Conservation (phyloP, 1,284 basidiomycete genomes). For the Boletus putidus region DNA sequence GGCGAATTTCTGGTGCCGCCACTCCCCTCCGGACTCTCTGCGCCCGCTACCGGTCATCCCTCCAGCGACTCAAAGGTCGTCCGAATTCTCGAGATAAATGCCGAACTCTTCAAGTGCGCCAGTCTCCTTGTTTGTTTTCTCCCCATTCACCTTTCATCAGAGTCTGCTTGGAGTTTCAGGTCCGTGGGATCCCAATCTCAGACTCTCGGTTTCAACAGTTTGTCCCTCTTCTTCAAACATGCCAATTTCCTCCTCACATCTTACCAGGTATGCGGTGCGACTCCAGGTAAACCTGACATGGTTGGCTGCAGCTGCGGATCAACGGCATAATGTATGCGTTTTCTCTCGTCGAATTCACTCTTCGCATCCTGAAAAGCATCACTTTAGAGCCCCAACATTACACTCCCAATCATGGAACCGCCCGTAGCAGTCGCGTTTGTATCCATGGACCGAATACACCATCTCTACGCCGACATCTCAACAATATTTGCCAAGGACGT, state of each 20-base stretch:
- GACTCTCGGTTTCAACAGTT: conserved; percentile 60
- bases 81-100: conserved; percentile 62
- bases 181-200: conserved; percentile 47
- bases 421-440: conserved; percentile 53
- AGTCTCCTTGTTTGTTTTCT: not conserved
- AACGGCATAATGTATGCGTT: conserved; percentile 48
- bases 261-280: conserved; percentile 53
- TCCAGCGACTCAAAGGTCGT: conserved; percentile 52
- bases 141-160: conserved; percentile 35
- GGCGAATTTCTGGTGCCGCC: conserved; percentile 29
- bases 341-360: not conserved
- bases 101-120: conserved; percentile 61
- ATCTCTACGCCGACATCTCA: conserved; percentile 62
- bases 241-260: conserved; percentile 10
- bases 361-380: conserved; percentile 11
- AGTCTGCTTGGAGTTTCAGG: conserved; percentile 57
- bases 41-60: conserved; percentile 3
- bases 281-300: conserved; percentile 67
- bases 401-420: conserved; percentile 56
- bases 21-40: conserved; percentile 22
- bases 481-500: conserved; percentile 63
- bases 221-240: conserved; percentile 32
- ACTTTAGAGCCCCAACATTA: conserved; percentile 37
- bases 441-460: conserved; percentile 57
- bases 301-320: conserved; percentile 63